Base-by-base conservation (phyloP, 2,329 filamentous ascomycete species). In the Neofusicoccum cordaticola region DNA sequence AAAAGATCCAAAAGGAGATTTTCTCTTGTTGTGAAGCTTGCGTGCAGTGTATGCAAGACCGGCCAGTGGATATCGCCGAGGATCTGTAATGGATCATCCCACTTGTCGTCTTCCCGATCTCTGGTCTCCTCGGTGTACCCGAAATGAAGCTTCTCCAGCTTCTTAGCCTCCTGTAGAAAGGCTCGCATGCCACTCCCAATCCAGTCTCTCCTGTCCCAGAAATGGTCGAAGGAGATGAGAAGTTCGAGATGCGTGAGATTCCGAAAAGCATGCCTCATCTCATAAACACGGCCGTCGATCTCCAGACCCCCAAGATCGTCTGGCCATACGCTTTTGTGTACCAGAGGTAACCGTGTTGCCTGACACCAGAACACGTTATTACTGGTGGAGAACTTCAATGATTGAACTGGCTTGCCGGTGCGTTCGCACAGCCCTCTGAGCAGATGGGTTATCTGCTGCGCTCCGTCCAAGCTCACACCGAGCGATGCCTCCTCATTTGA, bases 51-150 rank as follows among this genome's bases (percentile, higher is more conserved):
- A 31, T 67, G 61, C 45, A 69, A 37, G 15, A 66, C 45, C 8
- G 70, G 63, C 35, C 67, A 67, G 61, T 65, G 68, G 35, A 71
- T 53, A 11, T 68, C 45, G 2, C 67, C 61, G 6, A 69, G 48
- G 17, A 57, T 65, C 12, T 67, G 52, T 9, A 67, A 64, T n/a
- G 66, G 68, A 50, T 70, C 66, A 12, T 57, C 66, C 65, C 52
- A 60, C 39, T 39, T 42, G 39, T 34, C 39, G 39, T 57, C 52
- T 34, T 57, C 52, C 13, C 52, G 52, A 22, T 67, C 51, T 60
- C 27, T 67, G 27, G 2, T 65, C 11, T 65, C 65, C 12, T 64
- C 51, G n/a, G 56, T 66, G 42, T 52, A 64, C 3, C 68, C 52
- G 37, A 68, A 48, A 9, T 68, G 67, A 66, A 72, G 41, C 68